These are phyloP conservation scores for Leucocoprinus gongylophorus DNA, from an alignment of 1,284 basidiomycete species.

Conservation along the genomic window DNA sequence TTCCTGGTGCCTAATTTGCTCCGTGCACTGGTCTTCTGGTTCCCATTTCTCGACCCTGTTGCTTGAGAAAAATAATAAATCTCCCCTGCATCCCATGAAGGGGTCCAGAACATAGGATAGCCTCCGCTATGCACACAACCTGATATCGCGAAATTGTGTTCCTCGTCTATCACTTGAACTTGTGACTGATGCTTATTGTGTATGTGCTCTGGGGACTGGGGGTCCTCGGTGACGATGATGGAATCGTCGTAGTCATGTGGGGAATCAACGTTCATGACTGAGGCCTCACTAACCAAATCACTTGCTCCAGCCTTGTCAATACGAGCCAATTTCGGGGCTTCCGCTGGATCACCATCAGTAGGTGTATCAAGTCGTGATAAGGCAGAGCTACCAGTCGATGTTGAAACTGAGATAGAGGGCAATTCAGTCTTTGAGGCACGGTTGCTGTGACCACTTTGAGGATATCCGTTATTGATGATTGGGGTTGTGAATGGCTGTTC, in stretches of 20 bases:
- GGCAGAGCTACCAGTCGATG: not conserved
- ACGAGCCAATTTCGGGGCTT: not conserved
- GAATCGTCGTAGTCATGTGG: slow-evolving; percentile 28
- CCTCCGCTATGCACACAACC: slow-evolving; percentile 26
- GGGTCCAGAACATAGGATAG: slow-evolving; percentile 29
- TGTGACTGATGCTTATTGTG: slow-evolving; percentile 32
- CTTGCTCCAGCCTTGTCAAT: not conserved
- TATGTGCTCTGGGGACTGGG: slow-evolving; percentile 32
- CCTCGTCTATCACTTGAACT: slow-evolving; percentile 28
- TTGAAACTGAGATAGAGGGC: not conserved
- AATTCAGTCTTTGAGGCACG: not conserved
- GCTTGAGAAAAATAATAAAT: slow-evolving; percentile 9
- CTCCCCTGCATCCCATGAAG: slow-evolving; percentile 16
- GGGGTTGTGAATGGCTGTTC: not conserved
- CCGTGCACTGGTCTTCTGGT: slow-evolving; percentile 19
- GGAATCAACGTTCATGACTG: slow-evolving; percentile 20
- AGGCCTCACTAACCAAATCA: not conserved
- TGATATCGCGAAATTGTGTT: slow-evolving; percentile 26
- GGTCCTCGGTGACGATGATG: slow-evolving; percentile 31
- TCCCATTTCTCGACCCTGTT: slow-evolving; percentile 11
- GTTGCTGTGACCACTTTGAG: not conserved
- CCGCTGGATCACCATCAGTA: not conserved
- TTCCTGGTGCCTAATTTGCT: slow-evolving; percentile 27
- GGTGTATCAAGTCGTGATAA: slow-evolving; percentile 3
- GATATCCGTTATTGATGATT: not conserved